Base-by-base conservation (phyloP, 495 filamentous ascomycete genomes). In the Podospora tetraspora region DNA sequence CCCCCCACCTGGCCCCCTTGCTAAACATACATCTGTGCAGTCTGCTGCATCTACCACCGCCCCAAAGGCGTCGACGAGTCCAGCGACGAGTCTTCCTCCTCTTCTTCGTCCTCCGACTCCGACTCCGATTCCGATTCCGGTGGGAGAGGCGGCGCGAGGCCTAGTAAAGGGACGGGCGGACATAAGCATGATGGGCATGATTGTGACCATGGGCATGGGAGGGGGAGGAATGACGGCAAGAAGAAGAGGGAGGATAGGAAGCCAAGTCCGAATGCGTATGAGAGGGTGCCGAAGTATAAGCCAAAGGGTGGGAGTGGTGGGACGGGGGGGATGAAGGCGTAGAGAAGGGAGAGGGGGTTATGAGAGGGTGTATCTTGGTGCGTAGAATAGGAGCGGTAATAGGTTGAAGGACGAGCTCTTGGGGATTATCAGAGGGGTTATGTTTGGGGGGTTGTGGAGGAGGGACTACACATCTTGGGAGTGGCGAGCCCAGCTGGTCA, bases 41-140 rank as follows among this genome's bases (percentile, higher is more conserved):
- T 98, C 24, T 99, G 95, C 85, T 99, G 95, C 78, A 98, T 98
- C 76, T 99, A 97, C 82, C 93, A 96, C 81, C 91, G 91, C 68
- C 87, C 92, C 3, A 89, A 88, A 63, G 87, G 84, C 57, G 87
- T 93, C 10, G 95, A 90, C 77, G 95, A 97, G 77, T 96, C 92
- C 19, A 92, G 88, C 69, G 90, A 90, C 67, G 90, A 93, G 72
- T 90, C 88, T 27, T 89, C 88, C 19, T 87, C 88, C 29, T 83
- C 88, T 66, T 88, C 85, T 63, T 79, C 80, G 69, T 78, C 78
- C 2, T 80, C 80, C 6, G 67, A 71, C 25, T 76, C 77, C 25
- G 87, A 86, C 19, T 79, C 77, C 27, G 84, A 84, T 30, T 67
- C 70, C 5, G 80, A 80, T 34, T 3, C 59, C 70, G 76, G 43